A percentile compares a stretch with the other conserved stretches of the same genome.
Evolutionary conservation across 108 stramenopile species (phyloP).

Genomic region (Chaetoceros muelleri): DNA sequence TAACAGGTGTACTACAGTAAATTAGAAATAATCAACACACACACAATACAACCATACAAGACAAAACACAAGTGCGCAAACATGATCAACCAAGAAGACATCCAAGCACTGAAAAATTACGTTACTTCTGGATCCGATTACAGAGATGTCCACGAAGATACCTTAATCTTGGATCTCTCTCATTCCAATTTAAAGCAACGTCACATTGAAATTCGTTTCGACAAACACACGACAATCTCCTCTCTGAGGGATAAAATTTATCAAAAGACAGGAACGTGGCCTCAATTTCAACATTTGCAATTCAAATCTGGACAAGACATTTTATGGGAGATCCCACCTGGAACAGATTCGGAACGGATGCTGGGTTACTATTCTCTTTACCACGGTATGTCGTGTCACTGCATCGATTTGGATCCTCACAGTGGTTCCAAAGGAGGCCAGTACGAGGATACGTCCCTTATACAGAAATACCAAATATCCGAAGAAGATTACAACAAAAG

Average conservation of each 20-base stretch:
- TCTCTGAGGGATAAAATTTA: conserved; percentile 66
- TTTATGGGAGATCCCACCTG: conserved; percentile 45
- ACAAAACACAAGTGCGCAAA: background rate
- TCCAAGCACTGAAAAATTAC: conserved; percentile 13
- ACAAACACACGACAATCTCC: conserved; percentile 73
- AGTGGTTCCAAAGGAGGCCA: conserved; percentile 70
- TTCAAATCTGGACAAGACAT: conserved; percentile 48
- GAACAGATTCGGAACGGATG: conserved; percentile 47
- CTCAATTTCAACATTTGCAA: conserved; percentile 77
- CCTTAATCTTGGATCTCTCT: conserved; percentile 75
- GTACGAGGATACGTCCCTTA: conserved; percentile 81
- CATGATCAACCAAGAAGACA: conserved; percentile 8
- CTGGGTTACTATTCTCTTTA: conserved; percentile 83
- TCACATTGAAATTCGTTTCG: conserved; percentile 92
- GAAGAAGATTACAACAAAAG: conserved; percentile 93
- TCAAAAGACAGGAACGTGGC: conserved; percentile 88
- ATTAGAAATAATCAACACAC: background rate
- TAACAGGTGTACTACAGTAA: too few species aligned
- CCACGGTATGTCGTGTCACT: conserved; percentile 80
- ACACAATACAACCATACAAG: too few species aligned
- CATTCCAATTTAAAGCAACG: conserved; percentile 89
- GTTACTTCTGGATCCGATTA: conserved; percentile 8
- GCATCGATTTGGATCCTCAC: conserved; percentile 86
- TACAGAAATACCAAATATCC: conserved; percentile 86
- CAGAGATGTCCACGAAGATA: conserved; percentile 16